These are phyloP conservation scores for Sarocladiaceae sp. DNA, from an alignment of 2,329 filamentous ascomycete species.

Conservation along the genomic window DNA sequence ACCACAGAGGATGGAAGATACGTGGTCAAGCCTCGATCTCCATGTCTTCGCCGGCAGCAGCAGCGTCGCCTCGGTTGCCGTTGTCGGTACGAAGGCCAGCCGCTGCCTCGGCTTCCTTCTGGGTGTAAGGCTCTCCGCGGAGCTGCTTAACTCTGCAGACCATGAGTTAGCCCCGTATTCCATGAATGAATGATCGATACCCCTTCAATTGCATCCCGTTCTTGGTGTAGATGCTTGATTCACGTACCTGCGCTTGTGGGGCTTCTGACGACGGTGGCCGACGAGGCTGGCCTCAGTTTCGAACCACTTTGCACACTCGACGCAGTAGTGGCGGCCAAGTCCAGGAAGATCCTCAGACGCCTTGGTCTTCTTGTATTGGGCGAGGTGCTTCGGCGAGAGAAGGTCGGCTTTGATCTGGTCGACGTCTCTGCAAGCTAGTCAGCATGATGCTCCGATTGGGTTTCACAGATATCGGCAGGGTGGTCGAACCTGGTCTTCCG, in stretches of 20 bases:
- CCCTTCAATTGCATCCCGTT: neutral
- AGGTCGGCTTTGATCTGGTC: slow-evolving; percentile 89
- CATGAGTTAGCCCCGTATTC: neutral
- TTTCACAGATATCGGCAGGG: neutral
- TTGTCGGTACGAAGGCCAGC: slow-evolving; percentile 68
- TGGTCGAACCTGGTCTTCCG: slow-evolving; percentile 56
- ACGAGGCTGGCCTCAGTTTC: slow-evolving; percentile 73
- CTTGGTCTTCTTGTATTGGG: slow-evolving; percentile 72
- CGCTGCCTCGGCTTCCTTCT: slow-evolving; percentile 79
- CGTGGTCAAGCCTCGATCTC: slow-evolving; percentile 26
- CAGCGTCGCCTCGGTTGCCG: slow-evolving; percentile 16
- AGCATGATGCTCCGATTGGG: neutral
- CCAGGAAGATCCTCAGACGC: slow-evolving; percentile 81
- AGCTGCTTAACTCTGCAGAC: slow-evolving; percentile 66
- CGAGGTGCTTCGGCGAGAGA: slow-evolving; percentile 69
- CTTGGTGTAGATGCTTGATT: no score
- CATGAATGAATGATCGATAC: no score
- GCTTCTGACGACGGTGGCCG: slow-evolving; percentile 77
- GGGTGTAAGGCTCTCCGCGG: slow-evolving; percentile 77
- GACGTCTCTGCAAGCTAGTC: slow-evolving; percentile 59
- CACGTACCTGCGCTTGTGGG: slow-evolving; percentile 73
- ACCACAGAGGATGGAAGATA: no score
- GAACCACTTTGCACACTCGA: slow-evolving; percentile 94
- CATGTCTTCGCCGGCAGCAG: slow-evolving; percentile 19
- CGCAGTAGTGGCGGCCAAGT: slow-evolving; percentile 79